Percentiles rank a stretch among this genome's conserved stretches.
Conservation (phyloP, 345 rosid genomes). For the Eucalyptus victrix region DNA sequence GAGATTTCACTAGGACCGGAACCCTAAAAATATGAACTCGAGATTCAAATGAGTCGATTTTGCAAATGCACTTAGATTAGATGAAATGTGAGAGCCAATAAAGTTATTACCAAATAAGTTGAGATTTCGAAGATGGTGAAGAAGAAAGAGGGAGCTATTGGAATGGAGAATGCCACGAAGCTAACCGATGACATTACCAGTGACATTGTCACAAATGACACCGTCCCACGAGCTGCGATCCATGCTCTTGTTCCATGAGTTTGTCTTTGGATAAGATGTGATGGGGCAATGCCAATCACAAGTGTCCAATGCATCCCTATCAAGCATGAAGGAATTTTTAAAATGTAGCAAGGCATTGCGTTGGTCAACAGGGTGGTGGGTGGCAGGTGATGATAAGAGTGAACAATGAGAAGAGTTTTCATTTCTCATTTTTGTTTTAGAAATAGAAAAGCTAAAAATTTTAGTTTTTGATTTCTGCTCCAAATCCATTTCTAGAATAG, state of each 20-base stretch:
- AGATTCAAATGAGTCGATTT: neutral
- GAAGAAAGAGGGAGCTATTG: neutral
- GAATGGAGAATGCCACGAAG: neutral
- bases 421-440: too few species aligned
- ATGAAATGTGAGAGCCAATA: neutral
- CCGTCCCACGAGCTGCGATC: neutral
- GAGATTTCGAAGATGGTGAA: neutral
- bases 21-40: accelerated
- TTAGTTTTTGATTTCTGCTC: too few species aligned
- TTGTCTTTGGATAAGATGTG: neutral
- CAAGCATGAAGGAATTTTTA: neutral
- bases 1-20: neutral
- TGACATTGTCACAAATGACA: neutral
- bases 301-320: too few species aligned
- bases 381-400: too few species aligned
- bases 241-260: accelerated
- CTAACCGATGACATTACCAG: accelerated
- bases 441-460: too few species aligned
- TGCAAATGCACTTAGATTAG: neutral
- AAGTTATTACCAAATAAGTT: neutral
- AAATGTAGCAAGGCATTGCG: neutral
- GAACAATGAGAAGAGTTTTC: too few species aligned
- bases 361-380: too few species aligned
- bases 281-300: too few species aligned
- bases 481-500: too few species aligned